These are phyloP conservation scores for Fraxinus latifolia DNA, from an alignment of 305 asterid genomes.

Conservation along the genomic window DNA sequence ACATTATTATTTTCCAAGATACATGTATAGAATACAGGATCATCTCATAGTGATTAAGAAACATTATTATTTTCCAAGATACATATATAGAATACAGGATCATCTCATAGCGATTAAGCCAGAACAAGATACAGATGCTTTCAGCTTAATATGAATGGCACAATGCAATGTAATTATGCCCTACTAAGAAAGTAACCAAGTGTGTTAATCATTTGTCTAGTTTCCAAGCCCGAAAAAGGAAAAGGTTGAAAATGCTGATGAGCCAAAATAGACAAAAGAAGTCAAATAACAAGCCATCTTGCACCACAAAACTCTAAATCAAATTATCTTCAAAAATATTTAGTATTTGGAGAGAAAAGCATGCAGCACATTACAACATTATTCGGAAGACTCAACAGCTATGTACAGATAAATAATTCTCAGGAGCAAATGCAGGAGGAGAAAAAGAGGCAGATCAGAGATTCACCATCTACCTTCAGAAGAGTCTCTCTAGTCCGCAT, in stretches of 20 bases:
- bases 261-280: not conserved
- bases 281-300: not conserved
- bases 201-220: not conserved
- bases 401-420: not conserved
- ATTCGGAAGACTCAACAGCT: not conserved
- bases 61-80: not conserved
- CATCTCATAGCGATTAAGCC: not conserved
- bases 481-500: slow-evolving; percentile 80
- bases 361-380: not conserved
- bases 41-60: not conserved
- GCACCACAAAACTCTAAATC: not conserved
- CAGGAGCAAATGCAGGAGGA: not conserved
- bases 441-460: not conserved
- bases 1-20: not conserved
- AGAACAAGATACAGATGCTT: not conserved
- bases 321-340: slow-evolving; percentile 1
- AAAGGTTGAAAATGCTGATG: not conserved
- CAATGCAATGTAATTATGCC: not conserved
- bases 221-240: not conserved
- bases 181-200: not conserved
- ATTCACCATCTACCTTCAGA: slow-evolving; percentile 54
- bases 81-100: not conserved
- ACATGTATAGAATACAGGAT: not conserved
- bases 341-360: not conserved
- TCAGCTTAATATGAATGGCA: not conserved